Conservation (phyloP, 257 asterid genomes). For the Verbena officinalis region DNA sequence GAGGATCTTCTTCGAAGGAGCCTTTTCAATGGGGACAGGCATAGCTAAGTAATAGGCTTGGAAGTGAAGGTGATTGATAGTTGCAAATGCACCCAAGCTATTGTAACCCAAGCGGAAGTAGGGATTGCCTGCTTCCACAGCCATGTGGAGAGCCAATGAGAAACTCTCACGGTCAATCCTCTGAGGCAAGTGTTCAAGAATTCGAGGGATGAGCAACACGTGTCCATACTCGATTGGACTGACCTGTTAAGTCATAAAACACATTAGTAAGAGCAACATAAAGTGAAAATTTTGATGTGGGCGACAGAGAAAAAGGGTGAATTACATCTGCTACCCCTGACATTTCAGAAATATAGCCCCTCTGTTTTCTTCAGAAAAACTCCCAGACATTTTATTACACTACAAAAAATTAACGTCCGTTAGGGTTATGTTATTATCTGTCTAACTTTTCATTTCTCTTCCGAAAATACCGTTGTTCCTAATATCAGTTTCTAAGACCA, state of each 20-base stretch:
- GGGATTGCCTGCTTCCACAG: slow-evolving; percentile 81
- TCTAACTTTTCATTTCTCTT: no score
- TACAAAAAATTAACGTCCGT: no score
- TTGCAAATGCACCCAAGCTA: slow-evolving; percentile 94
- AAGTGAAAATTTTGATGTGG: neutral
- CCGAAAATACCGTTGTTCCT: no score
- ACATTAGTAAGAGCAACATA: neutral
- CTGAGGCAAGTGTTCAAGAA: slow-evolving; percentile 81
- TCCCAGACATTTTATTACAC: no score
- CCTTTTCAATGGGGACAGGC: slow-evolving; percentile 68
- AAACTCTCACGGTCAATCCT: slow-evolving; percentile 82
- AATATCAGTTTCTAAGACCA: no score
- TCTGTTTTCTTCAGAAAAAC: no score
- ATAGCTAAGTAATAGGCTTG: slow-evolving; percentile 72
- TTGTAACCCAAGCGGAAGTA: slow-evolving; percentile 89
- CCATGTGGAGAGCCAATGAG: slow-evolving; percentile 80
- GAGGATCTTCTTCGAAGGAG: slow-evolving; percentile 53
- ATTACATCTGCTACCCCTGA: no score
- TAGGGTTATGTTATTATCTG: no score
- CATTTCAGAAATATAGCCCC: no score
- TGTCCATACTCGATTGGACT: slow-evolving; percentile 98
- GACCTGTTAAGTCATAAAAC: slow-evolving; percentile 54
- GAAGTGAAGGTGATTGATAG: slow-evolving; percentile 92
- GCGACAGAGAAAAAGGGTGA: no score
- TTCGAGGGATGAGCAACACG: slow-evolving; percentile 80